A percentile compares a stretch with the other conserved stretches of the same genome.
These are phyloP conservation scores for Stylonectria norvegica DNA, from an alignment of 2,329 filamentous ascomycete genomes.

Conservation along the genomic window DNA sequence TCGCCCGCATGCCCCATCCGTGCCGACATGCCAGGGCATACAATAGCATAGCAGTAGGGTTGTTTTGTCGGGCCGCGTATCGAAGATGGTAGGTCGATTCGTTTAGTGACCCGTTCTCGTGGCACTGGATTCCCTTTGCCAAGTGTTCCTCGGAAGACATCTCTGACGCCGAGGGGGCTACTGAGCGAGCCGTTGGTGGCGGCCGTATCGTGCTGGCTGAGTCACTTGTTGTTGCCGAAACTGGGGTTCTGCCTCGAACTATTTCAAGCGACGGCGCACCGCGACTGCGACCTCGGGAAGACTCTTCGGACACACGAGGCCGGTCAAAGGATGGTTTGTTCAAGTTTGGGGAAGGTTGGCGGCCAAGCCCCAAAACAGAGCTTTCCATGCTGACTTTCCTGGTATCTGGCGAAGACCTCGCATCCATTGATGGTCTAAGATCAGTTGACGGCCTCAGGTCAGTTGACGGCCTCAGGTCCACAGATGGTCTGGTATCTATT, in stretches of 20 bases:
- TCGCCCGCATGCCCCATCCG: conserved; percentile 95
- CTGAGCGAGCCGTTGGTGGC: conserved; percentile 39
- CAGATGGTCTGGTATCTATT: no score
- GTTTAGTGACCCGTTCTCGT: conserved; percentile 81
- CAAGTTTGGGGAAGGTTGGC: conserved; percentile 43
- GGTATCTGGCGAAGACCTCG: conserved; percentile 48
- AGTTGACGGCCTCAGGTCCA: no score
- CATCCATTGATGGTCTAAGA: no score
- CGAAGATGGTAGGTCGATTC: conserved; percentile 96
- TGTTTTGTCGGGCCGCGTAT: conserved; percentile 77
- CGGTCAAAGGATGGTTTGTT: conserved; percentile 45
- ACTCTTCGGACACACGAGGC: conserved; percentile 47
- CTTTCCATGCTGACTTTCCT: conserved; percentile 50
- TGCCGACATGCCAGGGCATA: conserved; percentile 94
- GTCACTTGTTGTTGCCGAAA: conserved; percentile 51
- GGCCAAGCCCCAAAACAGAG: conserved; percentile 33
- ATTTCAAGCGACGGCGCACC: neutral
- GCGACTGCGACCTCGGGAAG: conserved; percentile 43
- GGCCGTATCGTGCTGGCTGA: conserved; percentile 51
- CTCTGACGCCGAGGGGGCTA: conserved; percentile 59
- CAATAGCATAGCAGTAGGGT: conserved; percentile 91
- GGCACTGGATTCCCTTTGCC: conserved; percentile 82
- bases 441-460: no score
- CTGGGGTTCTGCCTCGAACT: conserved; percentile 40
- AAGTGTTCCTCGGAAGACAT: conserved; percentile 86